Evolutionary conservation across 129 eudicot genomes (phyloP).

Genomic region (sunflower (Helianthus annuus)): DNA sequence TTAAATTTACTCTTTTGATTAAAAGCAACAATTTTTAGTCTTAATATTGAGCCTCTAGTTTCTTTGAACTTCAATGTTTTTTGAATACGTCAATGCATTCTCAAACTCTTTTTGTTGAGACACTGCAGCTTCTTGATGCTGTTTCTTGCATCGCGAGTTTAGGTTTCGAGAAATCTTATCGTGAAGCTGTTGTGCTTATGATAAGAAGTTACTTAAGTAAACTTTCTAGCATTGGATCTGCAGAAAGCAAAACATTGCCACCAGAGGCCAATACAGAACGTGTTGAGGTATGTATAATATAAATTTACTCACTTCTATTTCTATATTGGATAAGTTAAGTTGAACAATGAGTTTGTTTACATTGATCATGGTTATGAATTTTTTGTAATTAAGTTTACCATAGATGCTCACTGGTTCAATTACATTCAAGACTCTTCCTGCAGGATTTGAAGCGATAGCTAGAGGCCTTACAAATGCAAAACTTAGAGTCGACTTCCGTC

Average conservation of each 20-base stretch:
- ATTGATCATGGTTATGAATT: conserved; percentile 22
- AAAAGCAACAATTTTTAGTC: conserved; percentile 6
- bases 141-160: conserved; percentile 98
- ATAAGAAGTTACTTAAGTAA: conserved; percentile 88
- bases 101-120: conserved; percentile 56
- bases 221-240: conserved; percentile 84
- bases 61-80: conserved; percentile 7
- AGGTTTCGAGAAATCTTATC: conserved; percentile 97
- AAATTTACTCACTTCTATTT: neutral
- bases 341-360: conserved; percentile 8
- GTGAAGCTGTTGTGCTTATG: conserved; percentile 96
- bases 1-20: conserved; percentile 4
- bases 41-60: conserved; percentile 11
- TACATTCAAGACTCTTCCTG: conserved; percentile 94
- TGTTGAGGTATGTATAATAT: conserved; percentile 66
- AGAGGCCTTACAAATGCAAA: conserved; percentile 62
- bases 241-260: conserved; percentile 91
- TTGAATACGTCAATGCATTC: conserved; percentile 32
- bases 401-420: conserved; percentile 83
- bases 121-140: conserved; percentile 99
- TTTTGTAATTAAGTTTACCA: conserved; percentile 15
- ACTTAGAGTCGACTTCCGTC: conserved; percentile 88
- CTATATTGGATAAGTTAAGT: neutral
- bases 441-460: conserved; percentile 90
- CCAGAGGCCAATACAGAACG: conserved; percentile 98